Conservation (phyloP, 257 asterid genomes). For the Echites panduratus region DNA sequence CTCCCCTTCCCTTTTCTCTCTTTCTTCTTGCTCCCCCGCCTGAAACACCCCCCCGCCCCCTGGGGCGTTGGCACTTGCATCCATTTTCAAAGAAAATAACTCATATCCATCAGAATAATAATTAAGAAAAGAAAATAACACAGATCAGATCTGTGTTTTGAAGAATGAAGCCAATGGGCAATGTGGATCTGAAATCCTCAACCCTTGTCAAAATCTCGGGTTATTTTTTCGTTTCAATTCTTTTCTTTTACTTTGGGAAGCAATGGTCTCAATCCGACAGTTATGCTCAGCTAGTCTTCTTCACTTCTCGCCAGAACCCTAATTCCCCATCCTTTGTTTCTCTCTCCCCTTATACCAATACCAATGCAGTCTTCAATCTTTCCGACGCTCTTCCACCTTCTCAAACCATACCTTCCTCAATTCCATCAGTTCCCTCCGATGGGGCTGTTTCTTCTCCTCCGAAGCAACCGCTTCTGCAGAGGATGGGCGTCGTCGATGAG, state of each 20-base stretch:
- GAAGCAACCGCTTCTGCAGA: constrained; percentile 52
- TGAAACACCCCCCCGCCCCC: too few species aligned
- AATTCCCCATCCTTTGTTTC: constrained; percentile 8
- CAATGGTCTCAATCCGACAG: constrained; percentile 44
- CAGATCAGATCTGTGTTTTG: background rate
- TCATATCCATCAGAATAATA: too few species aligned
- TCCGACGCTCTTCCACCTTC: background rate
- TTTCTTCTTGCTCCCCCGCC: too few species aligned
- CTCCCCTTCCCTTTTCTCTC: too few species aligned
- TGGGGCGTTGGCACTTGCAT: too few species aligned
- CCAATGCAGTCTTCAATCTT: constrained; percentile 22
- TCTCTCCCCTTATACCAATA: constrained; percentile 56
- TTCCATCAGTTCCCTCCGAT: background rate
- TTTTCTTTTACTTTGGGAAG: constrained; percentile 64
- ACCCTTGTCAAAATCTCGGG: constrained; percentile 40
- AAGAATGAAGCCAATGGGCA: constrained; percentile 39
- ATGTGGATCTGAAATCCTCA: constrained; percentile 50
- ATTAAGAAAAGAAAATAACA: background rate
- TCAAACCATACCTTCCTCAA: background rate
- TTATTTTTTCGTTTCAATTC: constrained; percentile 36
- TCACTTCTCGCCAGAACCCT: constrained; percentile 39
- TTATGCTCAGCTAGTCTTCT: constrained; percentile 57
- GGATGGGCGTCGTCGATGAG: constrained; percentile 88
- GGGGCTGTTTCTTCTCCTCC: constrained; percentile 5
- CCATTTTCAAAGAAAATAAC: too few species aligned